Base-by-base conservation (phyloP, 2,329 filamentous ascomycete species). In the Botryosphaeria dothidea region DNA sequence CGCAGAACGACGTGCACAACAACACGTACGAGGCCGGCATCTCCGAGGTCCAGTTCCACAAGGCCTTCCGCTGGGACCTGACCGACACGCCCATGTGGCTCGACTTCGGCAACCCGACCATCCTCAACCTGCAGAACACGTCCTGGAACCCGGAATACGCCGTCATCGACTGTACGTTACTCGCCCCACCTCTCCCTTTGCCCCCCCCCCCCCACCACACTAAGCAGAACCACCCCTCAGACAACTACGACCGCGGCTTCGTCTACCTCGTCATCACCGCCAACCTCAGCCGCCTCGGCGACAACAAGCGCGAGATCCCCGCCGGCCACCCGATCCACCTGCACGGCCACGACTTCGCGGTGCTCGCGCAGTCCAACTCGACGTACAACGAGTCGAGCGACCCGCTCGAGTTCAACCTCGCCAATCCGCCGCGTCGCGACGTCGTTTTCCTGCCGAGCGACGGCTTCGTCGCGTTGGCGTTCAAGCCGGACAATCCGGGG, bases 331-430 rank as follows among this genome's bases (percentile, higher is more conserved):
- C 73, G 0, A 74, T 75, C 15, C 73, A 74, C 48, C 56, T 65
- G 19, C 64, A 65, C 56, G 69, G 72, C 13, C 71, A 74, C 19
- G 72, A 74, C 45, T 67, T 68, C 51, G 71, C 71, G 63, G 68
- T 78, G 46, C 70, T 78, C 48, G 58, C 58, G 25, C 65, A 66
- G 41, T 36, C 25, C 27, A 69, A 72, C 65, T 68, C 69, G 66
- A 71, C 69, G 31, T 83, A 83, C 75, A 83, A 82, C 74, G 69
- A 71, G 17, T 69, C 66, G 43, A 76, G 77, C 61, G 76, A 75
- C 56, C 79, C 78, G 25, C 74, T 80, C 25, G 73, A 80, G 65
- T 74, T 81, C 51, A 73, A 80, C 46, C 74, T 83, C 29, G 70
- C 78, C 68, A 79, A 79, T 65, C 76, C 75, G 0, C 71, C 75